Evolutionary conservation across 1,284 basidiomycete genomes (phyloP), one percentile per base, ranked within the genome.

Genomic region (Athelia psychrophila): DNA sequence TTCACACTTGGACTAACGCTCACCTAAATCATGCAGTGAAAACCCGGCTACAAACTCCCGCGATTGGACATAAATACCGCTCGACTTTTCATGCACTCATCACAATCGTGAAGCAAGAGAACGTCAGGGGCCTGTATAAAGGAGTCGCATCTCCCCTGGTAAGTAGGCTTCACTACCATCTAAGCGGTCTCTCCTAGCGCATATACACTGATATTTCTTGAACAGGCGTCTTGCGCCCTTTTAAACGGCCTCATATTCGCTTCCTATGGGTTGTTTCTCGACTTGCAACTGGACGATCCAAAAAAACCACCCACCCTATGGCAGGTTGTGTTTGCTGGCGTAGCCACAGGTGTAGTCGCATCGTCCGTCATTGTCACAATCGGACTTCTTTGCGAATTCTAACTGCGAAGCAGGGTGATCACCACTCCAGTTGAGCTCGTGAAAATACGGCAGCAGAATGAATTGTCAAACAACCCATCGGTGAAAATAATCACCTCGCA

Each of bases 361-460:
- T 84, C 91, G 90, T 91, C 65, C 63, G 87, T 44, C 27, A n/a
- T n/a, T n/a, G n/a, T n/a, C n/a, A n/a, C n/a, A n/a, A n/a, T n/a
- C n/a, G n/a, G n/a, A n/a, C 51, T 2, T 53, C 25, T 25, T 18
- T 46, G 24, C 42, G 5, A 30, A 52, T 42, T 15, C 15, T 45
- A 32, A 24, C 42, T 30, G n/a, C 27, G 30, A 44, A 44, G 0
- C 62, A 93, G 91, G 6, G 60, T 91, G 9, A 71, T 95, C 44
- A 89, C 90, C 2, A 86, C 88, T 2, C 92, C 92, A 0, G 88
- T 84, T 13, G 93, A 95, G 60, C 76, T 93, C 1, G 77, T 95
- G 70, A 95, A 95, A 76, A 91, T 93, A 61, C 83, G 87, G 12
- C 91, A 95, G 58, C 87, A 90, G 58, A 71, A 77, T 68, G 74